phyloP scores from a whole-genome alignment of 2,329 filamentous ascomycete species.

The Pestalotiopsis sp. region DNA sequence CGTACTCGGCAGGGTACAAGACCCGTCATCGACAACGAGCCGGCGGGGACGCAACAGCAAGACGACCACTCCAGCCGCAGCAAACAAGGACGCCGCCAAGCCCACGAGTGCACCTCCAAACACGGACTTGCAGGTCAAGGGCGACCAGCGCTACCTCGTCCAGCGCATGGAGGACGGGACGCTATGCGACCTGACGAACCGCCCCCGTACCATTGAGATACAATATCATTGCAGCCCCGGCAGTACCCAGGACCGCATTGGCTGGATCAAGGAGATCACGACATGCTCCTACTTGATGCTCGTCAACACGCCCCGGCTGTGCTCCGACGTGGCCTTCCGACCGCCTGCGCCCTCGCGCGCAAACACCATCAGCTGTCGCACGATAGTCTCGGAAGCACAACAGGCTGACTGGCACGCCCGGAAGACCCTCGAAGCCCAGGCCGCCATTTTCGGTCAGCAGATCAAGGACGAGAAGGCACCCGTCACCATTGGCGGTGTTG shows the following conservation, averaged over 20 bases:
- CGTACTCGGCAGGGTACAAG: slow-evolving; percentile 66
- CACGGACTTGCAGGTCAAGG: slow-evolving; percentile 77
- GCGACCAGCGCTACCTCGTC: slow-evolving; percentile 83
- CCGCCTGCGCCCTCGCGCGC: slow-evolving; percentile 78
- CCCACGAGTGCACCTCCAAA: slow-evolving; percentile 37
- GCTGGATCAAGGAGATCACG: slow-evolving; percentile 89
- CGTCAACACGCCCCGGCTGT: slow-evolving; percentile 85
- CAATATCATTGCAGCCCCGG: slow-evolving; percentile 80
- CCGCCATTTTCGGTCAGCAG: slow-evolving; percentile 33
- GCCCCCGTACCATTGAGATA: slow-evolving; percentile 81
- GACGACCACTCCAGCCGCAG: slow-evolving; percentile 10
- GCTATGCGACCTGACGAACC: slow-evolving; percentile 81
- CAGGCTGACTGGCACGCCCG: slow-evolving; percentile 41
- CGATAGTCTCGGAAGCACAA: slow-evolving; percentile 63
- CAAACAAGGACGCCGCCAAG: slow-evolving; percentile 24
- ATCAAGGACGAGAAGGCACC: slow-evolving; percentile 25
- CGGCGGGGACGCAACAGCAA: slow-evolving; percentile 22
- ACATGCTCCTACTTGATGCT: slow-evolving; percentile 95
- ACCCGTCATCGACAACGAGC: slow-evolving; percentile 24
- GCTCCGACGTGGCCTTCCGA: slow-evolving; percentile 82
- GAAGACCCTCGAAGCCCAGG: slow-evolving; percentile 40
- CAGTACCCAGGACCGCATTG: slow-evolving; percentile 73
- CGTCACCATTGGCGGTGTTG: slow-evolving; percentile 53
- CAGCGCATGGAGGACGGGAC: slow-evolving; percentile 81
- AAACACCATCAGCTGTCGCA: slow-evolving; percentile 75